A percentile compares a stretch with the other conserved stretches of the same genome.
Conservation (phyloP, 495 filamentous ascomycete species). For the Hypoxylon trugodes region DNA sequence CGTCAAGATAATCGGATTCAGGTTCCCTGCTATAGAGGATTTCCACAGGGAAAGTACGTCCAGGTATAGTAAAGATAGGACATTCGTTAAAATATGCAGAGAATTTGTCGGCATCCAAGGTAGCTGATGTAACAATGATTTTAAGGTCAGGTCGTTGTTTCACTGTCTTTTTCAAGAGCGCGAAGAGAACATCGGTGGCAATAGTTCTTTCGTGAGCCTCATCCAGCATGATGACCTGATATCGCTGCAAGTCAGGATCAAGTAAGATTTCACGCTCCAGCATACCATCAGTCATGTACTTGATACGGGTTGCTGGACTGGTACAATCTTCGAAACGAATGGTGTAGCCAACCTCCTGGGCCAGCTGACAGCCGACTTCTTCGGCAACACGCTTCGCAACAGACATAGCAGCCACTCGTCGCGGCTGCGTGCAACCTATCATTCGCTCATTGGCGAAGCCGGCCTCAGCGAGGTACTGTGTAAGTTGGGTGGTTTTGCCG, state of each 20-base stretch:
- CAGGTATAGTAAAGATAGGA: conserved; percentile 96
- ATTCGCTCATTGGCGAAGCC: conserved; percentile 90
- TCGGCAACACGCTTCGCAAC: conserved; percentile 97
- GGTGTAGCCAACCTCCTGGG: conserved; percentile 94
- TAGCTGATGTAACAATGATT: conserved; percentile 95
- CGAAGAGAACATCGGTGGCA: conserved; percentile 94
- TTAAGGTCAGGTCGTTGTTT: conserved; percentile 87
- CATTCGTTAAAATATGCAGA: conserved; percentile 93
- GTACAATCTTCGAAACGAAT: conserved; percentile 98
- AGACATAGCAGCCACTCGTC: conserved; percentile 96
- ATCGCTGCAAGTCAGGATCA: conserved; percentile 85
- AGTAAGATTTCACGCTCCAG: conserved; percentile 92
- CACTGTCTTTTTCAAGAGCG: conserved; percentile 91
- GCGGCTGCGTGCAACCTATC: conserved; percentile 96
- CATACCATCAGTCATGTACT: conserved; percentile 99
- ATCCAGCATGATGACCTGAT: conserved; percentile 97
- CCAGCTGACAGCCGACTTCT: conserved; percentile 91
- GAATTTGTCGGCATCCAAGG: conserved; percentile 97
- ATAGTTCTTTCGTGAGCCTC: conserved; percentile 98
- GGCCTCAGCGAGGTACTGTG: conserved; percentile 92
- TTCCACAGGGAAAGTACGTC: conserved; percentile 93
- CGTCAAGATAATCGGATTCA: conserved; percentile 94
- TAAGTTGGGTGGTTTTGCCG: conserved; percentile 96
- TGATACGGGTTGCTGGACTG: conserved; percentile 88
- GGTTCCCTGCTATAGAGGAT: conserved; percentile 94